Evolutionary conservation across 768 basidiomycete species (phyloP).

Genomic region (Lentinula detonsa): DNA sequence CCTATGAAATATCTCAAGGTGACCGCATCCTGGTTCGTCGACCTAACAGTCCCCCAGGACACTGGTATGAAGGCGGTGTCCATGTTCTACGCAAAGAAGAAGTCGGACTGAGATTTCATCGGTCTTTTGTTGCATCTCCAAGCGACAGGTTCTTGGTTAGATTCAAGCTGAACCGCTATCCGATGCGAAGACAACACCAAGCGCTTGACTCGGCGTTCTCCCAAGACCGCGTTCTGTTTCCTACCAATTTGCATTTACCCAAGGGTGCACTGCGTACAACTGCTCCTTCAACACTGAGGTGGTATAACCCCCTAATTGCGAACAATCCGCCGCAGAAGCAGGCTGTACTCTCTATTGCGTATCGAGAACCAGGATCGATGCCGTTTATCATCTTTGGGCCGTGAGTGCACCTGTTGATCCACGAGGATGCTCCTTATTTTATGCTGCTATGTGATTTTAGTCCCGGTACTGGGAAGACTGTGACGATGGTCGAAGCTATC

Average conservation of each 20-base stretch:
- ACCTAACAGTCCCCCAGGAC: constrained; percentile 27
- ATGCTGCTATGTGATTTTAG: constrained; percentile 19
- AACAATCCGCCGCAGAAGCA: constrained; percentile 41
- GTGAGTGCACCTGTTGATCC: constrained; percentile 25
- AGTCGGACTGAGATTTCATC: constrained; percentile 46
- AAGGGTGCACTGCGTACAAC: constrained; percentile 8
- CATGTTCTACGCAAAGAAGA: constrained; percentile 41
- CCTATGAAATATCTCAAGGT: constrained; percentile 24
- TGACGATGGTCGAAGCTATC: constrained; percentile 57
- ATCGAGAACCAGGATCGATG: constrained; percentile 34
- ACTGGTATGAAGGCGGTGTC: constrained; percentile 57
- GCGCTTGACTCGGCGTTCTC: constrained; percentile 42
- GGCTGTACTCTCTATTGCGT: constrained; percentile 42
- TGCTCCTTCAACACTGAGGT: constrained; percentile 16
- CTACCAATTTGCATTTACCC: constrained; percentile 23
- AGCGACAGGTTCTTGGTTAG: constrained; percentile 41
- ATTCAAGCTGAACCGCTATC: constrained; percentile 53
- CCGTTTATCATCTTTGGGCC: constrained; percentile 63
- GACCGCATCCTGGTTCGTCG: constrained; percentile 49
- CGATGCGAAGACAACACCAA: constrained; percentile 53
- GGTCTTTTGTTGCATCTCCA: constrained; percentile 31
- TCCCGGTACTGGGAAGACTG: constrained; percentile 64
- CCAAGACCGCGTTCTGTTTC: constrained; percentile 47
- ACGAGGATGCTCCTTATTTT: background rate
- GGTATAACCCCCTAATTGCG: constrained; percentile 35